Percentiles rank a stretch among this genome's conserved stretches.
Evolutionary conservation across 1,284 basidiomycete genomes (phyloP).

Genomic region (Ustilago esculenta): DNA sequence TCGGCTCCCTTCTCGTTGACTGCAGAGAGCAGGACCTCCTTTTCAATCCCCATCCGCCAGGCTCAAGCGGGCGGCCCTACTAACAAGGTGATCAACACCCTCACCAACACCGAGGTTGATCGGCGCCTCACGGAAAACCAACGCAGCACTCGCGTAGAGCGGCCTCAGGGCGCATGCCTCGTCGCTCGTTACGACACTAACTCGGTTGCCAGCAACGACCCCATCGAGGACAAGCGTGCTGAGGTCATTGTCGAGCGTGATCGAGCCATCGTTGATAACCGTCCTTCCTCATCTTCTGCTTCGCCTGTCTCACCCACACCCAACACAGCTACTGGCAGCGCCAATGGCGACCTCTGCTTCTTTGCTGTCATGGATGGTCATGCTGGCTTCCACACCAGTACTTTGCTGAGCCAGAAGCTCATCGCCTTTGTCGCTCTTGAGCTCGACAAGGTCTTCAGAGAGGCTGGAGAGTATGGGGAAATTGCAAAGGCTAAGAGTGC

Average conservation of each 20-base stretch:
- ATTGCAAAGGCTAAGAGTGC: constrained; percentile 62
- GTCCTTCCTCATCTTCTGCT: constrained; percentile 17
- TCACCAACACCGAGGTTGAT: constrained; percentile 60
- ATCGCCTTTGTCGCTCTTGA: constrained; percentile 87
- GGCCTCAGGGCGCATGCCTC: constrained; percentile 56
- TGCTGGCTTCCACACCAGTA: constrained; percentile 82
- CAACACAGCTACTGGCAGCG: constrained; percentile 25
- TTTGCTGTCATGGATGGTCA: constrained; percentile 95
- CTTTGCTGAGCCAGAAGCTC: constrained; percentile 82
- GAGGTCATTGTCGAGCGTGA: constrained; percentile 66
- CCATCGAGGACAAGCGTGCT: constrained; percentile 64
- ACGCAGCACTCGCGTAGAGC: constrained; percentile 57
- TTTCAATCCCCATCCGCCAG: constrained; percentile 57
- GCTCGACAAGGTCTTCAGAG: constrained; percentile 72
- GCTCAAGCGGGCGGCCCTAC: constrained; percentile 42
- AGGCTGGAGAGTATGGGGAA: constrained; percentile 63
- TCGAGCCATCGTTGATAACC: constrained; percentile 40
- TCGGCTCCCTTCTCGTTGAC: constrained; percentile 48
- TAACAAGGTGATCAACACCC: constrained; percentile 60
- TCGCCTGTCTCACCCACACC: constrained; percentile 13
- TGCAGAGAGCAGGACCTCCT: constrained; percentile 45
- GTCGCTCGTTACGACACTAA: constrained; percentile 66
- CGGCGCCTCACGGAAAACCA: constrained; percentile 58
- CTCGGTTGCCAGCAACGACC: constrained; percentile 61
- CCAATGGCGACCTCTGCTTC: constrained; percentile 70